A percentile compares a stretch with the other conserved stretches of the same genome.
Conservation (phyloP, 176 grass and related monocot species). For the Tillandsia leiboldiana region DNA sequence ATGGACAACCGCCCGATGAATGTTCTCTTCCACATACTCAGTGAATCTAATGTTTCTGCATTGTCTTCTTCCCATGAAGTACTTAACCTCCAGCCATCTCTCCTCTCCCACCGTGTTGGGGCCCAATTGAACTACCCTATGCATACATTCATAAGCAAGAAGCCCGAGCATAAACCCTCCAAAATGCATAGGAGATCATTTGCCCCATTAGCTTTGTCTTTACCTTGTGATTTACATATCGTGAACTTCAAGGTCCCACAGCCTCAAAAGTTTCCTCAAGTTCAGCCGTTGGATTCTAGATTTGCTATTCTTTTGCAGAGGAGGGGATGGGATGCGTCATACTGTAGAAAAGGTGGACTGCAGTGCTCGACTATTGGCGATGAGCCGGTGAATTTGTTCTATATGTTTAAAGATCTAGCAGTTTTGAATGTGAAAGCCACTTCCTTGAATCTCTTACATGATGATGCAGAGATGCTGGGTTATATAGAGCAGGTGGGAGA, state of each 20-base stretch:
- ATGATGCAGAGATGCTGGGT: conserved; percentile 76
- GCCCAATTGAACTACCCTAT: conserved; percentile 83
- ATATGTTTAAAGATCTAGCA: conserved; percentile 85
- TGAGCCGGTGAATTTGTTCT: conserved; percentile 78
- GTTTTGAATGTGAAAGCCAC: conserved; percentile 75
- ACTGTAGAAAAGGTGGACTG: conserved; percentile 60
- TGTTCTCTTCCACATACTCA: conserved; percentile 82
- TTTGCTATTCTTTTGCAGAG: conserved; percentile 79
- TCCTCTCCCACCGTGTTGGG: conserved; percentile 66
- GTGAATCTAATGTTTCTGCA: conserved; percentile 70
- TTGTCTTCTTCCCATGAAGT: conserved; percentile 47
- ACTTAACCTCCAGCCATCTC: conserved; percentile 74
- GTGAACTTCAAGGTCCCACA: conserved; percentile 88
- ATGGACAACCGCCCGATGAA: conserved; percentile 78
- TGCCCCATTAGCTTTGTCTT: conserved; percentile 48
- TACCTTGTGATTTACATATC: conserved; percentile 89
- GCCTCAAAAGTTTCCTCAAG: conserved; percentile 63
- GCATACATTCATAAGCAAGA: conserved; percentile 73
- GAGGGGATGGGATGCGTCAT: conserved; percentile 80
- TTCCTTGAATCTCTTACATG: conserved; percentile 86
- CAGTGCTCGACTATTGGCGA: conserved; percentile 60
- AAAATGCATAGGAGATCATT: conserved; percentile 47
- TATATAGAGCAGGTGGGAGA: conserved; percentile 72
- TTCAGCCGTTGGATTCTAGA: conserved; percentile 31
- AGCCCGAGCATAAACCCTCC: conserved; percentile 30